Conservation (phyloP, 176 grass and related monocot species). For the Microstegium vimineum region DNA sequence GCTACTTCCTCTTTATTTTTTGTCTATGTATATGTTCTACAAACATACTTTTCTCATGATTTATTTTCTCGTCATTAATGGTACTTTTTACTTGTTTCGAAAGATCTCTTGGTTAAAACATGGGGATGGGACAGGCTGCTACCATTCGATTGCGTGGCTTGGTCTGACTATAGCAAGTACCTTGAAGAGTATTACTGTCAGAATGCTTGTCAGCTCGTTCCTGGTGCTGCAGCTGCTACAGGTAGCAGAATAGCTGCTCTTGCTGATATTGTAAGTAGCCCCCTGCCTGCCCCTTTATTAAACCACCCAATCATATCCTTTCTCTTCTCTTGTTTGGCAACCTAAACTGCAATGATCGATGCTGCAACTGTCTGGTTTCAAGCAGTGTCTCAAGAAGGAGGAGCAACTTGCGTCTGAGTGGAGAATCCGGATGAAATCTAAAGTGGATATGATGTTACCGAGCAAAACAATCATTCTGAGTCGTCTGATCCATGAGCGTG, state of each 20-base stretch:
- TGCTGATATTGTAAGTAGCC: background rate
- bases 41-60: no score
- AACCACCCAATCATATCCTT: background rate
- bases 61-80: no score
- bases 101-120: background rate
- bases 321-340: background rate
- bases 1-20: no score
- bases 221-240: background rate
- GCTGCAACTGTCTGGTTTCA: background rate
- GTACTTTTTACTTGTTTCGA: background rate
- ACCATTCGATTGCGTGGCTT: background rate
- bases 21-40: no score
- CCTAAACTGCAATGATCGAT: background rate
- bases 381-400: slow-evolving; percentile 5
- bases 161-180: background rate
- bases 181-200: background rate
- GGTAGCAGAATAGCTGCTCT: background rate
- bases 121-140: background rate
- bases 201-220: background rate
- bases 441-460: background rate
- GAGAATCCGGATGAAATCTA: background rate
- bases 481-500: background rate
- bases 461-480: background rate
- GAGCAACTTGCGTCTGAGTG: background rate
- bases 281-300: background rate